These are phyloP conservation scores for Austroboletus niveus DNA, from an alignment of 1,284 basidiomycete species.

Conservation along the genomic window DNA sequence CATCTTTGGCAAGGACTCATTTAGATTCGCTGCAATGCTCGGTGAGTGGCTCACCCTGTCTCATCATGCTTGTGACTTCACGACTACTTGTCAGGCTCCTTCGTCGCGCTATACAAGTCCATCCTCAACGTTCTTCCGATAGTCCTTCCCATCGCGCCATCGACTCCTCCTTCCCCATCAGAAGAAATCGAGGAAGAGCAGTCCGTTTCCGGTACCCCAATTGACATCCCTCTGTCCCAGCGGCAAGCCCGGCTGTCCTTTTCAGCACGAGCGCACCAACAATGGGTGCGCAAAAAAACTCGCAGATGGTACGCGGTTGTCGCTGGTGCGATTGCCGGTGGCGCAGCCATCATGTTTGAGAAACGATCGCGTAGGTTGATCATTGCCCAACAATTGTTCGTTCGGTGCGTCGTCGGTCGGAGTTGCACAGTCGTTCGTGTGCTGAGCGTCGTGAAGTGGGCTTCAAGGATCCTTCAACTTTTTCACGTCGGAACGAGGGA, in stretches of 20 bases:
- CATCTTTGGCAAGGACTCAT: constrained; percentile 76
- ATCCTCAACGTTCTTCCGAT: constrained; percentile 83
- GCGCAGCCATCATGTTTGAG: constrained; percentile 83
- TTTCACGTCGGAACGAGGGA: constrained; percentile 60
- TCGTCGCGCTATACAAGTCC: constrained; percentile 80
- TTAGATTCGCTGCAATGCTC: constrained; percentile 84
- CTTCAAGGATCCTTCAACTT: constrained; percentile 84
- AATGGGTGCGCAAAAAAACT: constrained; percentile 64
- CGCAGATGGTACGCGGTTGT: constrained; percentile 85
- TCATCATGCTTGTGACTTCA: neutral
- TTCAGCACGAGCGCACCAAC: constrained; percentile 59
- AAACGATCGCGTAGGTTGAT: constrained; percentile 64
- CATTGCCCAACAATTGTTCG: constrained; percentile 91
- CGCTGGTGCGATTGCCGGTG: constrained; percentile 83
- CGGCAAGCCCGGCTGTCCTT: constrained; percentile 56
- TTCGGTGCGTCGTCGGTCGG: constrained; percentile 48
- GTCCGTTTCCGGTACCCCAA: constrained; percentile 28
- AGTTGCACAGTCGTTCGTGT: neutral
- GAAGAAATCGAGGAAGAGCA: constrained; percentile 34
- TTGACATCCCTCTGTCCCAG: constrained; percentile 21
- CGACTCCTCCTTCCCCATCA: constrained; percentile 38
- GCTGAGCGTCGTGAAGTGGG: constrained; percentile 49
- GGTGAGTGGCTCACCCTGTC: constrained; percentile 43
- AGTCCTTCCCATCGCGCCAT: constrained; percentile 52
- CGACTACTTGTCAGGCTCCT: constrained; percentile 54